Base-by-base conservation (phyloP, 768 basidiomycete species). In the Lentinula sp. region DNA sequence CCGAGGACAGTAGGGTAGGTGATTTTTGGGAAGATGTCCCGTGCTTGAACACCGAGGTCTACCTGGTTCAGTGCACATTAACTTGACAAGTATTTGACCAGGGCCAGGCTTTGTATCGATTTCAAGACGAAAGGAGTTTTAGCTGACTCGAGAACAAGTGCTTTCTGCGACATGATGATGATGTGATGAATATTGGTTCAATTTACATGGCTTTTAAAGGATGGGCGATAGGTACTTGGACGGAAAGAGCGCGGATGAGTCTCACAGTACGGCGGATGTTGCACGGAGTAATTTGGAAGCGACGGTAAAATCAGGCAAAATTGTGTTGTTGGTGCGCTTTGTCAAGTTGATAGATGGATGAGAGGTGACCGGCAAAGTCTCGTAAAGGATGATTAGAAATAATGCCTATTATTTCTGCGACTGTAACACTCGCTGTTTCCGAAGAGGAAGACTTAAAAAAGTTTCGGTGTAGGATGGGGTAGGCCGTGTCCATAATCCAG, bases 1-100 rank as follows among this genome's bases (percentile, higher is more conserved):
- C 85, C 85, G 0, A 80, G 62, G 2, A 85, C 68, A 6, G 76
- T 74, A 13, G 81, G 84, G 63, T 70, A 84, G 16, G 72, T 65
- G 20, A 74, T 72, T 39, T 78, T 66, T 55, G 76, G 74, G 20
- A 72, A 64, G 1, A 74, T 48, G 33, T 52, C 75, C 50, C 71
- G 71, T 51, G 69, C 75, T 60, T 79, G 80, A 23, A 82, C 73
- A 7, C n/a, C 48, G 6, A 13, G 12, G 33, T 60, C 59, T 6
- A 60, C 50, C 6, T 49, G 59, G 49, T 60, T 60, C 49, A 60
- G 52, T 8, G 49, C 59, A 20, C 48, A 51, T 15, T 15, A 60
- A 23, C 23, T 60, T 60, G 13, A 60, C 50, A 6, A 52, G 59
- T 1, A 60, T 2, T 16, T 60, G 36, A 6, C 59, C 59, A 0